Evolutionary conservation across 2,329 filamentous ascomycete genomes (phyloP).

Genomic region (Shiraia sp.): DNA sequence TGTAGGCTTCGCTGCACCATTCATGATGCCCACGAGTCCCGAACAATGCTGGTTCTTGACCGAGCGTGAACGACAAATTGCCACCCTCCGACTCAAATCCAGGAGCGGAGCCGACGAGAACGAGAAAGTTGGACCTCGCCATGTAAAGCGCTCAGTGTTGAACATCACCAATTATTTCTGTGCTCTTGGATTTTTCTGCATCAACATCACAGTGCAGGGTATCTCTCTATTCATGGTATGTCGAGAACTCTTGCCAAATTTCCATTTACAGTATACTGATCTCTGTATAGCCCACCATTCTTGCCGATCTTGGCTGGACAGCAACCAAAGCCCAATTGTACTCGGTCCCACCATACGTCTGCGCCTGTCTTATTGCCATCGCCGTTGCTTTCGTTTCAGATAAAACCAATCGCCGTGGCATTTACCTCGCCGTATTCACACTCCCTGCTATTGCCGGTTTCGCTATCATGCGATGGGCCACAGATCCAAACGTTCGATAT

Average conservation of each 20-base stretch:
- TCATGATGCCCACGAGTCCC: constrained; percentile 58
- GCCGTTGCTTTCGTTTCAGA: constrained; percentile 42
- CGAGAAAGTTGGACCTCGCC: constrained; percentile 53
- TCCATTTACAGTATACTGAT: too few species aligned
- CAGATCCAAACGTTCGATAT: constrained; percentile 59
- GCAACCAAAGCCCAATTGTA: constrained; percentile 45
- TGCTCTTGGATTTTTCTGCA: constrained; percentile 61
- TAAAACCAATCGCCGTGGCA: constrained; percentile 43
- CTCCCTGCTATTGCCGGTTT: constrained; percentile 56
- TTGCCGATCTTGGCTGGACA: constrained; percentile 44
- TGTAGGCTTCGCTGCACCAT: constrained; percentile 53
- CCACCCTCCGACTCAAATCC: constrained; percentile 54
- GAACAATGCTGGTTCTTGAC: constrained; percentile 55
- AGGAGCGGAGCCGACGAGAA: constrained; percentile 54
- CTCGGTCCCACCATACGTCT: constrained; percentile 45
- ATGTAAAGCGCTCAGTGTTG: constrained; percentile 56
- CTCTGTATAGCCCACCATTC: constrained; percentile 38
- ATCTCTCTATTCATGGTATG: constrained; percentile 46
- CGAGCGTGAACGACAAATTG: constrained; percentile 59
- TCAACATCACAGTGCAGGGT: constrained; percentile 63
- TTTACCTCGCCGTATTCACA: constrained; percentile 43
- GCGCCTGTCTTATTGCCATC: constrained; percentile 43
- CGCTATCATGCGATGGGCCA: constrained; percentile 58
- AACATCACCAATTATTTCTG: constrained; percentile 65
- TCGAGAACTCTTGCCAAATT: too few species aligned